Evolutionary conservation across 78 protist genomes (phyloP).

Genomic region (Dictyostelium purpureum): DNA sequence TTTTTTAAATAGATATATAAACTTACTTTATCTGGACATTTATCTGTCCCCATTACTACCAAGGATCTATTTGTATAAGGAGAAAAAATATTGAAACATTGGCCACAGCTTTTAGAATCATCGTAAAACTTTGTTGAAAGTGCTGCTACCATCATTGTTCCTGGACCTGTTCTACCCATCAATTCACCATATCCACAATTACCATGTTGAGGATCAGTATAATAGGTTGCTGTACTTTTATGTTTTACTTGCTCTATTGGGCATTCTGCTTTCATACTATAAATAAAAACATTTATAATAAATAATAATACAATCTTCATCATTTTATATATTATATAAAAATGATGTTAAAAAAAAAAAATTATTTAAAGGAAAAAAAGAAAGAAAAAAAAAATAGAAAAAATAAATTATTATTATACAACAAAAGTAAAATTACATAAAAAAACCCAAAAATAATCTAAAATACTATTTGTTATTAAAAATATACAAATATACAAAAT

Average conservation of each 20-base stretch:
- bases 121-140: neutral
- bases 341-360: neutral
- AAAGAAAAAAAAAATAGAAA: neutral
- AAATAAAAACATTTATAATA: neutral
- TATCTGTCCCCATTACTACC: slow-evolving; percentile 13
- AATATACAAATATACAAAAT: no score
- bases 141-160: neutral
- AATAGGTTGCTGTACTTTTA: neutral
- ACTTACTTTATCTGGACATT: neutral
- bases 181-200: neutral
- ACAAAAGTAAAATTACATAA: neutral
- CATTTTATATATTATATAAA: neutral
- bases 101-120: slow-evolving; percentile 7
- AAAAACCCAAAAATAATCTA: no score
- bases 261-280: neutral
- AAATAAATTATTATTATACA: neutral
- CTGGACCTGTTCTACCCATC: neutral
- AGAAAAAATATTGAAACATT: slow-evolving; percentile 12
- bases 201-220: neutral
- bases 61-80: neutral
- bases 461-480: no score
- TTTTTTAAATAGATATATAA: neutral
- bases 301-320: neutral
- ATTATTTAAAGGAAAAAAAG: neutral
- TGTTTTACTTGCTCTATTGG: neutral